Conservation (phyloP, 2,329 filamentous ascomycete genomes). For the Pseudogymnoascus verrucosus region DNA sequence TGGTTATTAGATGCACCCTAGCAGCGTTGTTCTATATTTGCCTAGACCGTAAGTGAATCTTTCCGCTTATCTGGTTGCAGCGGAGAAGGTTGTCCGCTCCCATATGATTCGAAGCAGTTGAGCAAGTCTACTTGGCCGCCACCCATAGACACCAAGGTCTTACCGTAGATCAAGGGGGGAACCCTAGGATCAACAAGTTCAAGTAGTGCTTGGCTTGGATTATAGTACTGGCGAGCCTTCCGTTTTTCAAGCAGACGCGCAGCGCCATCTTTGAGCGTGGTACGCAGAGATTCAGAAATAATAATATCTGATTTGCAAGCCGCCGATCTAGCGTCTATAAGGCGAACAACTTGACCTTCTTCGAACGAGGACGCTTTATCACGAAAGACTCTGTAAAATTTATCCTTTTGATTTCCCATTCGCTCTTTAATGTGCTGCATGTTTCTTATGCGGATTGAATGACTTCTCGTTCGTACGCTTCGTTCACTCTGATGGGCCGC, state of each 20-base stretch:
- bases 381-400: neutral
- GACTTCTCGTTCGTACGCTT: too few species aligned
- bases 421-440: too few species aligned
- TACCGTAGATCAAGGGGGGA: too few species aligned
- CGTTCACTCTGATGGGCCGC: too few species aligned
- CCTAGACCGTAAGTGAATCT: slow-evolving; percentile 10
- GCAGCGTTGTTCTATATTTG: slow-evolving; percentile 16
- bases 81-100: too few species aligned
- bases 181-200: too few species aligned
- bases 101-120: too few species aligned
- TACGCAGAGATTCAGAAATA: slow-evolving; percentile 30
- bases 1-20: neutral
- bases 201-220: slow-evolving; percentile 42
- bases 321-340: slow-evolving; percentile 13
- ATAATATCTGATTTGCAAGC: slow-evolving; percentile 45
- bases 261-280: slow-evolving; percentile 36
- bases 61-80: too few species aligned
- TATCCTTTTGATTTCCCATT: too few species aligned
- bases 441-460: too few species aligned
- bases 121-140: too few species aligned
- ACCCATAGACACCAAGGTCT: too few species aligned
- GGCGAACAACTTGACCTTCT: neutral
- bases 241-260: slow-evolving; percentile 41
- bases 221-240: slow-evolving; percentile 45
- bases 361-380: slow-evolving; percentile 12